phyloP scores from a whole-genome alignment of 1,139 yeast genomes.

The Lodderomyces oxycetoniae region DNA sequence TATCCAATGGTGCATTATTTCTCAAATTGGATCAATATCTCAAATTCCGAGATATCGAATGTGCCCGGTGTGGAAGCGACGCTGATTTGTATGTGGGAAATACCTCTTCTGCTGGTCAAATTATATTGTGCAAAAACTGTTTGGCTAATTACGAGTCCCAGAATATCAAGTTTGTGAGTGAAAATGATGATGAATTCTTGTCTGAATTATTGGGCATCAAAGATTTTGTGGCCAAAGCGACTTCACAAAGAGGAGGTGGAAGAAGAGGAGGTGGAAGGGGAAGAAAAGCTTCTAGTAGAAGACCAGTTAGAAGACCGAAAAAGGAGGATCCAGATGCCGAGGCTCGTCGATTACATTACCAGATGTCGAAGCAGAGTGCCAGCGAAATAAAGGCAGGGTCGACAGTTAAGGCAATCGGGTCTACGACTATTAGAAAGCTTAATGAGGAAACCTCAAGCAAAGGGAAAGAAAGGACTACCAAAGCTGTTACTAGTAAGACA shows the following conservation, averaged over 20 bases:
- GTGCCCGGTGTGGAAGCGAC: conserved; percentile 42
- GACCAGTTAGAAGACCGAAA: conserved; percentile 17
- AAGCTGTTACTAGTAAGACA: background rate
- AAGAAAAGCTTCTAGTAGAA: conserved; percentile 18
- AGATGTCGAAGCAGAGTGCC: conserved; percentile 29
- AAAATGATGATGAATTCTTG: conserved; percentile 45
- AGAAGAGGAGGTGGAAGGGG: conserved; percentile 24
- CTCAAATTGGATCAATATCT: conserved; percentile 43
- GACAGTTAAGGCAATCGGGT: conserved; percentile 42
- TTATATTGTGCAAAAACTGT: conserved; percentile 42
- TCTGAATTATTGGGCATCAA: conserved; percentile 47
- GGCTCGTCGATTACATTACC: conserved; percentile 38
- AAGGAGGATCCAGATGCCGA: conserved; percentile 28
- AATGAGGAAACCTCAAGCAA: background rate
- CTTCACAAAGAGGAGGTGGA: conserved; percentile 19
- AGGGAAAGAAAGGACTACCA: conserved; percentile 3
- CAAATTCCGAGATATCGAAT: conserved; percentile 47
- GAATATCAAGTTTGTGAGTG: conserved; percentile 33
- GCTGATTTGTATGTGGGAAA: conserved; percentile 36
- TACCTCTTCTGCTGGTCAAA: conserved; percentile 15
- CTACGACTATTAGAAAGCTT: conserved; percentile 13
- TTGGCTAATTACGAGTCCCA: conserved; percentile 21
- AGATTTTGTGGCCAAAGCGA: conserved; percentile 25
- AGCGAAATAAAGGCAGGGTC: conserved; percentile 36
- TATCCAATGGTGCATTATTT: conserved; percentile 53